Percentiles rank a stretch among this genome's conserved stretches.
These are phyloP conservation scores for Saururus chinensis DNA, from an alignment of 164 flowering plant species.

Conservation along the genomic window DNA sequence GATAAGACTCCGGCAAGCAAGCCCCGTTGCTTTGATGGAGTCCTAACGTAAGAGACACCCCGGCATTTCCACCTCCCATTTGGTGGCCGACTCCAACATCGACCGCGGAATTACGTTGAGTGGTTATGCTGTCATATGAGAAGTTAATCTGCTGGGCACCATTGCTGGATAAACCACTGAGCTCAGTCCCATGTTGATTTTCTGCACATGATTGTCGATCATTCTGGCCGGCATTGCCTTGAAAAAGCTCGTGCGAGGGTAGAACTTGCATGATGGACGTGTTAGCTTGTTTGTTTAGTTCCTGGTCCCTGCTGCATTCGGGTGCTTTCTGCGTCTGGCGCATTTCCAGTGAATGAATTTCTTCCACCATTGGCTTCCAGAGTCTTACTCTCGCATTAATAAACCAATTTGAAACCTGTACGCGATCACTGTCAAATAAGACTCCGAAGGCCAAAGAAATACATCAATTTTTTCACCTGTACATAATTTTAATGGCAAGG, in stretches of 20 bases:
- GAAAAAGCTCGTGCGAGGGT: conserved; percentile 21
- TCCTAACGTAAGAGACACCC: conserved; percentile 66
- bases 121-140: conserved; percentile 23
- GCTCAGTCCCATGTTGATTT: conserved; percentile 22
- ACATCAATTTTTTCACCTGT: too few relatives aligned
- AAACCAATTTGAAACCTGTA: conserved; percentile 82
- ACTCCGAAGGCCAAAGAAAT: too few relatives aligned
- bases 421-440: not conserved
- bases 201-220: conserved; percentile 25
- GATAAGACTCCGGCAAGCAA: conserved; percentile 35
- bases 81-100: conserved; percentile 19
- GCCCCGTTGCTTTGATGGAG: conserved; percentile 53
- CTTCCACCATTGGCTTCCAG: conserved; percentile 92
- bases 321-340: conserved; percentile 34
- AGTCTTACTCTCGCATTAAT: conserved; percentile 84
- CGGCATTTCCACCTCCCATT: conserved; percentile 23
- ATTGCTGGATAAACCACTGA: conserved; percentile 13
- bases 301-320: conserved; percentile 25
- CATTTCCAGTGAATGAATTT: conserved; percentile 66
- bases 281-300: conserved; percentile 16
- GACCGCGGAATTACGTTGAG: conserved; percentile 15
- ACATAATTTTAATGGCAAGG: not conserved
- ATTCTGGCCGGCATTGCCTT: conserved; percentile 17
- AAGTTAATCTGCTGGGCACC: conserved; percentile 20
- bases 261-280: conserved; percentile 15